Evolutionary conservation across 805 yeast species (phyloP), one percentile per base, ranked within the genome.

Genomic region (Lipomyces japonicus): DNA sequence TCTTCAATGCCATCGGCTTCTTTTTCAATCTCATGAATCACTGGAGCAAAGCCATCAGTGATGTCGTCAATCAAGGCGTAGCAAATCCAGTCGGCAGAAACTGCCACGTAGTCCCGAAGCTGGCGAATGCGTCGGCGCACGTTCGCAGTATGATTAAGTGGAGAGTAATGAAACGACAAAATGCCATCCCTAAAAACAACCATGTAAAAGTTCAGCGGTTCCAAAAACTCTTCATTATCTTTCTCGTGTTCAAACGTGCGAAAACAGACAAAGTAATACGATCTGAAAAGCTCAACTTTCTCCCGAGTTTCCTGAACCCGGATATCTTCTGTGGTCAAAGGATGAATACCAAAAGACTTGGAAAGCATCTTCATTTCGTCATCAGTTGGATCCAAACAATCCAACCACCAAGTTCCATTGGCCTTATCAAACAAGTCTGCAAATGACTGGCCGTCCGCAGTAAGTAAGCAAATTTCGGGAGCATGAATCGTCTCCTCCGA

Each of bases 301-400:
- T 91, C 98, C 70, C 98, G 89, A 22, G 96, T 80, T 71, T 91
- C 98, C 71, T 90, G 95, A 80, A 88, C 86, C 50, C 96, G 75
- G 58, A 91, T 90, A 81, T 91, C 98, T 71, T 91, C 98, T 1
- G 96, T 89, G 0, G 98, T 91, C 74, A 91, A 81, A 26, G 98
- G 98, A 73, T 91, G 98, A 70, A 91, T 87, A 7, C 96, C 96
- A 68, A 91, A 91, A 0, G 97, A 93, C 62, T 90, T 90, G 7
- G 96, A 84, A 36, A 93, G 67, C 61, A 86, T 82, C 64, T 85
- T 85, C 96, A 93, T 88, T 69, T 93, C 98, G 19, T 82, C 81
- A 64, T 91, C 97, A 0, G 96, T 87, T 4, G 98, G 97, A 63
- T 95, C 84, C 37, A 81, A 74, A 65, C 97, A 89, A 67, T 93